Conservation (phyloP, 1,284 basidiomycete species). For the Microbotryomycetes sp. region DNA sequence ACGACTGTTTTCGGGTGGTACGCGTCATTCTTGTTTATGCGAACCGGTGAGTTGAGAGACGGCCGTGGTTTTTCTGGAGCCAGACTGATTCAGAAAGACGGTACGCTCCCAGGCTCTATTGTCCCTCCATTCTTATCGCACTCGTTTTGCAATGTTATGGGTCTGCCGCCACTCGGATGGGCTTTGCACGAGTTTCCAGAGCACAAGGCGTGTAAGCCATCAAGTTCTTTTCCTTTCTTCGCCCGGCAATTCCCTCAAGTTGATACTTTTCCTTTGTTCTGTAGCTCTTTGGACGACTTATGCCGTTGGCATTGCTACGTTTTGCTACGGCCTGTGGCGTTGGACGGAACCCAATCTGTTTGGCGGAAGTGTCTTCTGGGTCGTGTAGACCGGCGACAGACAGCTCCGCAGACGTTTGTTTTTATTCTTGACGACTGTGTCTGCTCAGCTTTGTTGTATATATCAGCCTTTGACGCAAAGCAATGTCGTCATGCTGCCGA, state of each 20-base stretch:
- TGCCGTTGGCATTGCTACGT: constrained; percentile 49
- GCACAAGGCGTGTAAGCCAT: constrained; percentile 43
- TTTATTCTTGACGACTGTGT: no score
- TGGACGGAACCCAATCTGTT: constrained; percentile 30
- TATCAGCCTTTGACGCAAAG: no score
- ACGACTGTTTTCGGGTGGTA: constrained; percentile 89
- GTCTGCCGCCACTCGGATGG: constrained; percentile 55
- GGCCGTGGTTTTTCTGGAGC: background rate
- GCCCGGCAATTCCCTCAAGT: background rate
- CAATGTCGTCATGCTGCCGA: no score
- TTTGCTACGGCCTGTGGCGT: constrained; percentile 38
- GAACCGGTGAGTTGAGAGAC: constrained; percentile 54
- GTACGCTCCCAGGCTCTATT: constrained; percentile 36
- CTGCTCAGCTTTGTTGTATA: no score
- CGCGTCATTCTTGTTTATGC: constrained; percentile 74
- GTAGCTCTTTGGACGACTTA: constrained; percentile 49
- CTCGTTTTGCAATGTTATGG: constrained; percentile 90
- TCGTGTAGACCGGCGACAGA: no score
- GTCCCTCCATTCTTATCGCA: constrained; percentile 62
- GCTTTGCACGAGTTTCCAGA: constrained; percentile 44
- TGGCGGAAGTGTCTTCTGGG: constrained; percentile 29
- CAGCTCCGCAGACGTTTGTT: no score
- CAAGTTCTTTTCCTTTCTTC: background rate
- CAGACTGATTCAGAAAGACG: background rate
- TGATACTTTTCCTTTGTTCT: no score